These are phyloP conservation scores for Trichoderma asperelloides DNA, from an alignment of 495 filamentous ascomycete species.

Conservation along the genomic window DNA sequence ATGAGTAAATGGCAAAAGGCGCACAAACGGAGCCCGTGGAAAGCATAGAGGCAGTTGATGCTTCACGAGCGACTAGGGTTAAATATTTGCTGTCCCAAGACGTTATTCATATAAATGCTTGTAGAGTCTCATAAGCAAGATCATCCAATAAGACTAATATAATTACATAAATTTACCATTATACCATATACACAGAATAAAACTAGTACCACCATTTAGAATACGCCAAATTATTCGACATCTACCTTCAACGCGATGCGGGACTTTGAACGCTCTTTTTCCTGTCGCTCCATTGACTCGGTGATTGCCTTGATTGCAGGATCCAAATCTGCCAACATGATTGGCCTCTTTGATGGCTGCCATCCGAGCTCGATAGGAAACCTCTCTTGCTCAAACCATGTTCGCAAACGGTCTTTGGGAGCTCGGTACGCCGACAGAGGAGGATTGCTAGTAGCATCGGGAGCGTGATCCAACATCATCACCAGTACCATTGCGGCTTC, in stretches of 20 bases:
- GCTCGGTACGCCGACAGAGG: neutral
- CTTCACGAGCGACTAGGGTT: neutral
- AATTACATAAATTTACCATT: neutral
- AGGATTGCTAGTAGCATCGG: neutral
- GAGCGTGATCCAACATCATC: neutral
- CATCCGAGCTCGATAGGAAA: neutral
- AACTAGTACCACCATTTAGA: neutral
- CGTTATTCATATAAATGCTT: neutral
- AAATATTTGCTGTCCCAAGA: neutral
- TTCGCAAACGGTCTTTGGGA: neutral
- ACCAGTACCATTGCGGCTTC: neutral
- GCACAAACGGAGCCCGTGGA: neutral
- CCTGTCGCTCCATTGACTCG: neutral
- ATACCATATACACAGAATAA: neutral
- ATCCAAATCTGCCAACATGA: neutral
- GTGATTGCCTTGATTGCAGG: neutral
- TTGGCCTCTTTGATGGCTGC: neutral
- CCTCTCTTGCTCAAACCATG: neutral
- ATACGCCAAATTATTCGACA: neutral
- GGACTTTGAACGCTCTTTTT: neutral
- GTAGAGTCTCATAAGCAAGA: neutral
- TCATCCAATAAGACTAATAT: neutral
- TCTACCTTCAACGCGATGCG: neutral
- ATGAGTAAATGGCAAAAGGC: conserved; percentile 4
- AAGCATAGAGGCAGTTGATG: neutral